A percentile compares a stretch with the other conserved stretches of the same genome.
phyloP scores from a whole-genome alignment of 441 rosid species.

The Hura crepitans region DNA sequence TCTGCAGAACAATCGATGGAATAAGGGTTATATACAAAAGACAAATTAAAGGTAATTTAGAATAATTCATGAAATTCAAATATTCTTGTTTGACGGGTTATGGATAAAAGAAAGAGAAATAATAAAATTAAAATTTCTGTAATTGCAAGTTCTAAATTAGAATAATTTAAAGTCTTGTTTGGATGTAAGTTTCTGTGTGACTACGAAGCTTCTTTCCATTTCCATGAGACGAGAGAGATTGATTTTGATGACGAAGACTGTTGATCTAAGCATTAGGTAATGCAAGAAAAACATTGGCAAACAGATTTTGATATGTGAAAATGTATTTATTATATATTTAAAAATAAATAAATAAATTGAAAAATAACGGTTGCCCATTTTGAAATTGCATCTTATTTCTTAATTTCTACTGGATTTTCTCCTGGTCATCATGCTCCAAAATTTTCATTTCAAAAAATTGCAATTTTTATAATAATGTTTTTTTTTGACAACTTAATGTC shows the following conservation, averaged over 20 bases:
- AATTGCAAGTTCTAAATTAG: slow-evolving; percentile 3
- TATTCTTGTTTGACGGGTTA: slow-evolving; percentile 18
- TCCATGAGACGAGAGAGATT: no score
- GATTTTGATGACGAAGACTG: slow-evolving; percentile 8
- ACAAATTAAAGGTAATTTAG: background rate
- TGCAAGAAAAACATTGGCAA: background rate
- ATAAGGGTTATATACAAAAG: background rate
- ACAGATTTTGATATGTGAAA: background rate
- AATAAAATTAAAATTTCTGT: background rate
- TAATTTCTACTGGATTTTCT: background rate
- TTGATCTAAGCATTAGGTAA: slow-evolving; percentile 3
- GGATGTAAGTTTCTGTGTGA: background rate
- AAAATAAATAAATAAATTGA: no score
- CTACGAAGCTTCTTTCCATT: background rate
- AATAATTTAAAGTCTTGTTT: slow-evolving; percentile 16
- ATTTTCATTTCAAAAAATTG: background rate
- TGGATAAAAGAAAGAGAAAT: background rate
- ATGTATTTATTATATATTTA: background rate
- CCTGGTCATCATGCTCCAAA: background rate
- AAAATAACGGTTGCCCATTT: no score
- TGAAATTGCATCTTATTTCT: no score
- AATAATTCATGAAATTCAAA: background rate
- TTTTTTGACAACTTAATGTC: background rate
- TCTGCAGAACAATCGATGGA: background rate
- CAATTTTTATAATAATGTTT: background rate